Evolutionary conservation across 1,139 yeast species (phyloP), one percentile per base, ranked within the genome.

Genomic region (Debaryomyces coudertii): DNA sequence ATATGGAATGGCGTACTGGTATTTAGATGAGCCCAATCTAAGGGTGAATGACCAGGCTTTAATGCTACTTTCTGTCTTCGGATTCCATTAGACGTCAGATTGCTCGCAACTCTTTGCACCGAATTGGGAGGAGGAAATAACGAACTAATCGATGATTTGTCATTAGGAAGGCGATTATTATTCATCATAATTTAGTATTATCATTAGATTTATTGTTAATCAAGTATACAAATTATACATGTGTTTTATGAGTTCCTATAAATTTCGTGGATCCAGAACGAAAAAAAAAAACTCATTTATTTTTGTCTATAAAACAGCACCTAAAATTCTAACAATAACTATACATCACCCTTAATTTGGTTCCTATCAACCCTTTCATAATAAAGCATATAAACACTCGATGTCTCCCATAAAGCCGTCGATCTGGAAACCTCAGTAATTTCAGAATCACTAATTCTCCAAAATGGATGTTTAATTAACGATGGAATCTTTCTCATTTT

Each of bases 381-480:
- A 58, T 87, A 86, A 48, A 92, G 68, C 85, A 92, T 80, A 65
- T 92, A 92, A 2, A 83, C 97, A 16, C 87, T 88, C 12, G 83
- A 72, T 31, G 81, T 81, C 58, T 90, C 96, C 47, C 71, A 71
- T 45, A 89, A 68, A 1, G 90, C 89, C 15, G 84, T 80, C 1
- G 71, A 67, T 11, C 72, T 65, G n/a, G 80, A 73, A 23, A 79
- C 83, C 60, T 90, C 97, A 42, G 79, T 68, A 3, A 87, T 80
- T 34, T 71, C 73, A 2, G 89, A 76, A 64, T 92, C 98, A 52
- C 95, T 88, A 24, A 90, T 81, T 55, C 88, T 77, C 98, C 98
- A 92, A 71, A 82, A 92, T 14, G 92, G 90, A 43, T 78, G 74
- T 48, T 80, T 81, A 6, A 74, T 60, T 20, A 77, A 66, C 11